Conservation (phyloP, 352 stramenopile genomes). For the Globisporangium perplexum region DNA sequence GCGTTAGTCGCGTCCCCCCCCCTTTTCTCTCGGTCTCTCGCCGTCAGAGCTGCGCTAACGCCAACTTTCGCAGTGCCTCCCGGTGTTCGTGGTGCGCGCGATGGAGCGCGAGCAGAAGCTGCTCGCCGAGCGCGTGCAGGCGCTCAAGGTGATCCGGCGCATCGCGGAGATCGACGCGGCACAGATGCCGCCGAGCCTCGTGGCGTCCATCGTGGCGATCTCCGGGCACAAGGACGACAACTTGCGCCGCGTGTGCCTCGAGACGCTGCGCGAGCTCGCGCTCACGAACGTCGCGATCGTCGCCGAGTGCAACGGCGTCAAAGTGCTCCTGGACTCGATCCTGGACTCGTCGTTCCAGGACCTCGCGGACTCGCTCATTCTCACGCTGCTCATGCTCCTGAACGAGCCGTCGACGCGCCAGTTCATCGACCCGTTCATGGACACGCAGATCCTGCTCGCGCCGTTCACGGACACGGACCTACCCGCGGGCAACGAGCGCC, state of each 20-base stretch:
- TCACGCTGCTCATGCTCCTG: conserved; percentile 82
- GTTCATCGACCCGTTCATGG: conserved; percentile 85
- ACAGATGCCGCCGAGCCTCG: conserved; percentile 80
- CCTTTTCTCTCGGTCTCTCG: neutral
- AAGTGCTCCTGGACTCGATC: conserved; percentile 82
- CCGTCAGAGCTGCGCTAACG: neutral
- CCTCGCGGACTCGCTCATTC: conserved; percentile 73
- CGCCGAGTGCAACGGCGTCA: conserved; percentile 76
- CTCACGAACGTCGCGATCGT: conserved; percentile 81
- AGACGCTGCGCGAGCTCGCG: conserved; percentile 79
- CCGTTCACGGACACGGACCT: conserved; percentile 88
- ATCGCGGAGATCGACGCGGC: conserved; percentile 85
- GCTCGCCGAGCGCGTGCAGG: conserved; percentile 78
- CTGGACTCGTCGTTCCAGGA: conserved; percentile 87
- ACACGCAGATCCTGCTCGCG: conserved; percentile 80
- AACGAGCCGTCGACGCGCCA: conserved; percentile 81
- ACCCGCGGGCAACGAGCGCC: conserved; percentile 73
- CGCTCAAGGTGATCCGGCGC: conserved; percentile 78
- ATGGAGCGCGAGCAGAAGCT: conserved; percentile 87
- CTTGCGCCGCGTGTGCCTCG: conserved; percentile 79
- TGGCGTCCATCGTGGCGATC: conserved; percentile 77
- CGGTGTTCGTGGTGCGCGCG: conserved; percentile 77
- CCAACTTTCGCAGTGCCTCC: conserved; percentile 34
- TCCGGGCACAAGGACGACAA: conserved; percentile 88
- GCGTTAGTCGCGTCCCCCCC: neutral